These are phyloP conservation scores for Ligustrum vulgare DNA, from an alignment of 257 asterid genomes.

Conservation along the genomic window DNA sequence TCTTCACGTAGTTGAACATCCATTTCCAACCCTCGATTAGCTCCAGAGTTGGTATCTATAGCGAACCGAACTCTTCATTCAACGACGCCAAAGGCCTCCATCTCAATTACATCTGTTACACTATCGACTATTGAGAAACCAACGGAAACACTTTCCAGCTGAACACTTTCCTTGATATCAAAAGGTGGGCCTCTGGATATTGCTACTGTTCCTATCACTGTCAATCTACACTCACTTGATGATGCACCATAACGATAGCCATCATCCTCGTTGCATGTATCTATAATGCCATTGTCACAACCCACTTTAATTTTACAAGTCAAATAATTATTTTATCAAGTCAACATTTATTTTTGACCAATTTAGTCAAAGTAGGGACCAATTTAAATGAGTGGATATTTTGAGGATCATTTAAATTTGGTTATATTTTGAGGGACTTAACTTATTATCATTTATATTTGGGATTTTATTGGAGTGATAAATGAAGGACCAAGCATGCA, in stretches of 20 bases:
- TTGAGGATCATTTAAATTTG: no score
- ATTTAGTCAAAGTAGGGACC: no score
- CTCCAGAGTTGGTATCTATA: constrained; percentile 37
- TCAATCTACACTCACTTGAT: constrained; percentile 58
- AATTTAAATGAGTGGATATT: no score
- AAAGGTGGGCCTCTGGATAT: constrained; percentile 45
- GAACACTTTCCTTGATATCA: constrained; percentile 53
- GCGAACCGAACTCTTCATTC: constrained; percentile 66
- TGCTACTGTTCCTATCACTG: constrained; percentile 72
- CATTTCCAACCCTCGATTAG: constrained; percentile 34
- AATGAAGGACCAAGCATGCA: no score
- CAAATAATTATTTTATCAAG: no score
- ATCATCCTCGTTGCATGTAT: constrained; percentile 39
- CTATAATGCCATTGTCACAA: no score
- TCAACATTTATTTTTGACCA: no score
- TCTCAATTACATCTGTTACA: constrained; percentile 43
- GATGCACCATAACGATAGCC: constrained; percentile 46
- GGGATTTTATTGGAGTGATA: no score
- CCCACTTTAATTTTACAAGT: no score
- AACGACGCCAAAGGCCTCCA: constrained; percentile 32
- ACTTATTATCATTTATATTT: no score
- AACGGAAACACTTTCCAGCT: no score
- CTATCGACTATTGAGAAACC: constrained; percentile 56
- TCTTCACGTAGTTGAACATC: constrained; percentile 57
- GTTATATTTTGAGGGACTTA: no score